These are phyloP conservation scores for Populus simonii DNA, from an alignment of 345 rosid genomes.

Conservation along the genomic window DNA sequence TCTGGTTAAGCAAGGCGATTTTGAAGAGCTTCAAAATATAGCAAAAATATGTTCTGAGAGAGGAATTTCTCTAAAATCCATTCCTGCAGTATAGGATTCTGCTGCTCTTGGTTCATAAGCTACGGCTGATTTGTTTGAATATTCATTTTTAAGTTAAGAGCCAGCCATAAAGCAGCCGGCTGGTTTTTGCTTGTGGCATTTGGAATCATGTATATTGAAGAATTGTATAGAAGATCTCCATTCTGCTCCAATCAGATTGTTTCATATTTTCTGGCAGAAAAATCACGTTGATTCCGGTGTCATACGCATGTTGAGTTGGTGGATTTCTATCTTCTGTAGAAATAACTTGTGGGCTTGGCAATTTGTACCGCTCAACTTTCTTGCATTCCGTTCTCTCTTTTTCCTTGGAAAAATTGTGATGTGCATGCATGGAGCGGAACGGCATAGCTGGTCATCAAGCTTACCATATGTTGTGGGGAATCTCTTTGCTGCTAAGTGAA, in stretches of 20 bases:
- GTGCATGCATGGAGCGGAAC: background rate
- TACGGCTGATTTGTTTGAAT: background rate
- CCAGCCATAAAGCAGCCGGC: background rate
- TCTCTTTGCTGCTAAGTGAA: background rate
- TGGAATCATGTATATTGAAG: background rate
- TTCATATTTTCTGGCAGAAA: background rate
- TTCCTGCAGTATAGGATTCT: constrained; percentile 5
- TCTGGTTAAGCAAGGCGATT: constrained; percentile 20
- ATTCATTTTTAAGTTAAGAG: background rate
- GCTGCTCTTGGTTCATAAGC: constrained; percentile 7
- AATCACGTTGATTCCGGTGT: background rate
- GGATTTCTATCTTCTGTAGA: background rate
- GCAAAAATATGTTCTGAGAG: constrained; percentile 15
- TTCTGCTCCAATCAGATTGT: background rate
- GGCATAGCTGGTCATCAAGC: background rate
- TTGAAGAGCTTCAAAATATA: constrained; percentile 33
- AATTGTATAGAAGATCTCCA: background rate
- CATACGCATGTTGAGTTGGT: background rate
- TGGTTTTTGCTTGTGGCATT: background rate
- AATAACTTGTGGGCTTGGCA: constrained; percentile 6
- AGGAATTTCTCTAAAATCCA: constrained; percentile 25
- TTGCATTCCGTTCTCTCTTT: background rate
- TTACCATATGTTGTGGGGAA: background rate
- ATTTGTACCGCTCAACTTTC: background rate
- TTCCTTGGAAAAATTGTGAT: background rate